phyloP scores from a whole-genome alignment of 495 filamentous ascomycete species.

The Friedmanniomyces endolithicus region DNA sequence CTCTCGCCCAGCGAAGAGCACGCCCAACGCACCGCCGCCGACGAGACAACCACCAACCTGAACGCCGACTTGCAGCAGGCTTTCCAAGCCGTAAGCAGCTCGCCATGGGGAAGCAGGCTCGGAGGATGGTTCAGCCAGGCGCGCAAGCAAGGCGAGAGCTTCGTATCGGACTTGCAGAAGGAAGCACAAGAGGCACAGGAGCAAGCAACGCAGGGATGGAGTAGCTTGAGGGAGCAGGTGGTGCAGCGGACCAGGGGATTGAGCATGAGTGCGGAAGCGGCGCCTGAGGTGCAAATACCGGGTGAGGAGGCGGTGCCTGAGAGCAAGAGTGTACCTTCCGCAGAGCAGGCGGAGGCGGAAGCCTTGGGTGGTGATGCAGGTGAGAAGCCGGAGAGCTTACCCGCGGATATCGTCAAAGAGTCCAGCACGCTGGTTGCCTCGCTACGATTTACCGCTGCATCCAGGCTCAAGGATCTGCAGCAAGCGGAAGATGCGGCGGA shows the following conservation, averaged over 20 bases:
- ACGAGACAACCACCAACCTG: conserved; percentile 44
- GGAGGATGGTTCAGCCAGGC: conserved; percentile 83
- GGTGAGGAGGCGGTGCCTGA: conserved; percentile 19
- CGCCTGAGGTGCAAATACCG: conserved; percentile 17
- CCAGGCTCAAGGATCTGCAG: conserved; percentile 81
- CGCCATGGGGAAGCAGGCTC: conserved; percentile 79
- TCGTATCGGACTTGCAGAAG: conserved; percentile 70
- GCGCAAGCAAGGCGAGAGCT: conserved; percentile 70
- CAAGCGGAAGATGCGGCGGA: conserved; percentile 95
- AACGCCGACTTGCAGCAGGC: conserved; percentile 89
- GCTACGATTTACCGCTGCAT: conserved; percentile 67
- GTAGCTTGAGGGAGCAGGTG: conserved; percentile 36
- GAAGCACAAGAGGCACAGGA: conserved; percentile 62
- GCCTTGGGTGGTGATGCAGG: conserved; percentile 22
- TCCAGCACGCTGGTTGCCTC: conserved; percentile 72
- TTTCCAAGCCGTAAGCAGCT: conserved; percentile 81
- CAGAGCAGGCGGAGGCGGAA: conserved; percentile 30
- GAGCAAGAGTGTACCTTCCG: not conserved
- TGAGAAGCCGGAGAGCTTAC: conserved; percentile 38
- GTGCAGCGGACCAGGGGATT: conserved; percentile 58
- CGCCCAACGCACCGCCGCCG: conserved; percentile 33
- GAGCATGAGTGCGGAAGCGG: conserved; percentile 45
- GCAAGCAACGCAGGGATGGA: conserved; percentile 75
- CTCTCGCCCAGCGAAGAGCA: conserved; percentile 47
- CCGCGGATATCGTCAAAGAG: conserved; percentile 40